phyloP scores from a whole-genome alignment of 1,284 basidiomycete species.

The Quambalaria eucalypti region DNA sequence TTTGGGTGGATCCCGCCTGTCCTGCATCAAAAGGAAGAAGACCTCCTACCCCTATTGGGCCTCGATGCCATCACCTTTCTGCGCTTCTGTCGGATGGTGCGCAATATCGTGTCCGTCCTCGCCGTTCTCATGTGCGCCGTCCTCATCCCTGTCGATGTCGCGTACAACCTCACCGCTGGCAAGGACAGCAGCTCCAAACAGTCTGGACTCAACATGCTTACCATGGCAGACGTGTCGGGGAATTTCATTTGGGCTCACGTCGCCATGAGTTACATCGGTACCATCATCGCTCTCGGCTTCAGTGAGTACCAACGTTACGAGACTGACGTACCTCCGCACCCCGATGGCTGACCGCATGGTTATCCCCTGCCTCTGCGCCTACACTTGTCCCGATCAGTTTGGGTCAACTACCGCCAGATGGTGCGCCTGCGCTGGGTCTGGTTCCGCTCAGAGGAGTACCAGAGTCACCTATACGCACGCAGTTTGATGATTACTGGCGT shows the following conservation, averaged over 20 bases:
- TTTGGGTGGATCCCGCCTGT: slow-evolving; percentile 69
- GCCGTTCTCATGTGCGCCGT: slow-evolving; percentile 58
- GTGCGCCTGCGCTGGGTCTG: slow-evolving; percentile 35
- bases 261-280: slow-evolving; percentile 39
- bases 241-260: slow-evolving; percentile 42
- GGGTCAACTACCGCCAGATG: slow-evolving; percentile 35
- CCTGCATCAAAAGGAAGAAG: slow-evolving; percentile 70
- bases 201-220: slow-evolving; percentile 13
- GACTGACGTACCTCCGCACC: slow-evolving; percentile 11
- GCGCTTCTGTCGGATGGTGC: slow-evolving; percentile 78
- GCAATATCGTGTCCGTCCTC: slow-evolving; percentile 46
- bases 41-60: slow-evolving; percentile 77
- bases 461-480: slow-evolving; percentile 56
- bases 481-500: slow-evolving; percentile 55
- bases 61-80: slow-evolving; percentile 87
- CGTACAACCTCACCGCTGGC: slow-evolving; percentile 24
- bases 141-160: slow-evolving; percentile 67
- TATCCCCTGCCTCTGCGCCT: slow-evolving; percentile 47
- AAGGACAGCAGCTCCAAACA: slow-evolving; percentile 15
- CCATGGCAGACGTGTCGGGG: slow-evolving; percentile 38
- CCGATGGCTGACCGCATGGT: slow-evolving; percentile 63
- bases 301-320: slow-evolving; percentile 8
- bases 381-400: too few species aligned
- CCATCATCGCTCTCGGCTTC: slow-evolving; percentile 30
- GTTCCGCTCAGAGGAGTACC: slow-evolving; percentile 42